Conservation (phyloP, 441 rosid genomes). For the Monsonia emarginata region DNA sequence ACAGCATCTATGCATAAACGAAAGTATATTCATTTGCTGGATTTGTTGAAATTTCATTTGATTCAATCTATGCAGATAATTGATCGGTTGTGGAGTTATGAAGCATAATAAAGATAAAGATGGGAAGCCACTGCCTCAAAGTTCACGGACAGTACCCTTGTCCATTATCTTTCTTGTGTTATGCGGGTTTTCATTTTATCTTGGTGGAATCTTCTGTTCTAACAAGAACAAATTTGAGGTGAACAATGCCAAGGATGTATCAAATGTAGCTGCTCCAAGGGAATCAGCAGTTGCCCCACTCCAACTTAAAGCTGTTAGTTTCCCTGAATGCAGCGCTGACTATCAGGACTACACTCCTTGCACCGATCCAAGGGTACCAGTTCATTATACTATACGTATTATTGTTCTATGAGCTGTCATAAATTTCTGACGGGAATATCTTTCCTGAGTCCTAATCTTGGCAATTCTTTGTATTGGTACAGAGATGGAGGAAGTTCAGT, state of each 20-base stretch:
- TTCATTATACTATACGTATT: not conserved
- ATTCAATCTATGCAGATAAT: constrained; percentile 23
- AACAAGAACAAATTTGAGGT: constrained; percentile 34
- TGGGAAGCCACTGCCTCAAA: constrained; percentile 45
- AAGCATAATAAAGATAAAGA: constrained; percentile 47
- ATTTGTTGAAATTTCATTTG: not conserved
- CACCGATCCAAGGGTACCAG: constrained; percentile 81
- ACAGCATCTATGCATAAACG: too few species aligned
- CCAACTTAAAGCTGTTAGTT: constrained; percentile 45
- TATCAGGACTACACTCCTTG: constrained; percentile 95
- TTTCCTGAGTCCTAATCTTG: not conserved
- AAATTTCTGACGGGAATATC: not conserved
- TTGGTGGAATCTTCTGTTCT: constrained; percentile 75
- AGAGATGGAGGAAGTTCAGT: constrained; percentile 95
- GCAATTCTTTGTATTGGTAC: constrained; percentile 1
- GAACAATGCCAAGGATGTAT: constrained; percentile 29
- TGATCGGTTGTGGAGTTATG: constrained; percentile 31
- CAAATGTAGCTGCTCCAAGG: constrained; percentile 37
- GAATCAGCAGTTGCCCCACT: constrained; percentile 37
- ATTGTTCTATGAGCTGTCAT: not conserved
- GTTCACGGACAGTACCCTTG: constrained; percentile 39
- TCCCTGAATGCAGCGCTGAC: constrained; percentile 67
- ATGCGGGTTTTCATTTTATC: constrained; percentile 76
- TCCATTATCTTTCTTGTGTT: constrained; percentile 39
- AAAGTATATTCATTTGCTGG: too few species aligned